Evolutionary conservation across 352 stramenopile species (phyloP).

Genomic region (Poterioochromonas sp.): DNA sequence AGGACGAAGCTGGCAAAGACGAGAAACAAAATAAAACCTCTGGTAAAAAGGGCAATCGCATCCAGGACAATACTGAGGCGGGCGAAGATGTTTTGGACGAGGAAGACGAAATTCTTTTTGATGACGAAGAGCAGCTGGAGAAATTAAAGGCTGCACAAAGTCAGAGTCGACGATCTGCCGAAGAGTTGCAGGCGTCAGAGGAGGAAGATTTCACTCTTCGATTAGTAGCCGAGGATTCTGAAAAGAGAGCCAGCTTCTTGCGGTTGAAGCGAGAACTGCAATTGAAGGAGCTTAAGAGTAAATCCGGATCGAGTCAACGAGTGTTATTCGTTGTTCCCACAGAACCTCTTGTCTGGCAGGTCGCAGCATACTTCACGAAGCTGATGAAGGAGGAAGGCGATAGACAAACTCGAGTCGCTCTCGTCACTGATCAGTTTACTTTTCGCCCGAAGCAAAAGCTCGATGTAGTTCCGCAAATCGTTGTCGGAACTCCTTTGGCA

Average conservation of each 20-base stretch:
- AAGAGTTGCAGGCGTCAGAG: constrained; percentile 58
- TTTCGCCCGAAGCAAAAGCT: constrained; percentile 30
- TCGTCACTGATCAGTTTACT: constrained; percentile 80
- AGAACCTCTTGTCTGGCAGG: constrained; percentile 95
- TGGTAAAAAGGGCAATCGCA: background rate
- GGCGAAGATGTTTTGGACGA: background rate
- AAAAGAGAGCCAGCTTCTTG: background rate
- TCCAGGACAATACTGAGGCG: background rate
- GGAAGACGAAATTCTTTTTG: background rate
- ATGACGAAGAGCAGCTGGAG: constrained; percentile 49
- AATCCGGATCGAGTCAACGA: constrained; percentile 6
- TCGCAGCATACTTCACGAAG: constrained; percentile 93
- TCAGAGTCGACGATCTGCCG: no score
- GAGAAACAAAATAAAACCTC: background rate
- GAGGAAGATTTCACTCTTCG: constrained; percentile 56
- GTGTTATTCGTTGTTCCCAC: constrained; percentile 84
- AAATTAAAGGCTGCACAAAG: no score
- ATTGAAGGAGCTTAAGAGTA: constrained; percentile 34
- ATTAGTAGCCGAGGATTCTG: background rate
- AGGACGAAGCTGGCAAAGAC: background rate
- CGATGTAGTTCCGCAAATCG: constrained; percentile 59
- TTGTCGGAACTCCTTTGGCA: constrained; percentile 86
- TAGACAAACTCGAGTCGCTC: constrained; percentile 77
- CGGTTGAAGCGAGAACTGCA: constrained; percentile 33
- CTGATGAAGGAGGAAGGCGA: constrained; percentile 59